These are phyloP conservation scores for Fusarium citri DNA, from an alignment of 2,329 filamentous ascomycete genomes.

Conservation along the genomic window DNA sequence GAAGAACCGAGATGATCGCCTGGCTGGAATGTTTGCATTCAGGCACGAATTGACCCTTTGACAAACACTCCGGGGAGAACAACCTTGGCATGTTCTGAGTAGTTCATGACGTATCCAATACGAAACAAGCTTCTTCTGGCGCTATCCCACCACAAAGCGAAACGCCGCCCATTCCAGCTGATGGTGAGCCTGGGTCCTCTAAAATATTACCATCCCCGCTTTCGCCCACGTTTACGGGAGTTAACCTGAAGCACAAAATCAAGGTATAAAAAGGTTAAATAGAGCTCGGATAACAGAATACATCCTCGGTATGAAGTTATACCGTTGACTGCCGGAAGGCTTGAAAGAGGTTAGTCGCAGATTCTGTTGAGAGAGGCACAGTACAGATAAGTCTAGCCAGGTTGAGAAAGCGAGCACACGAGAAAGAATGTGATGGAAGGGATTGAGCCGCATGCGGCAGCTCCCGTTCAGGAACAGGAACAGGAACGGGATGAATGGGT, in stretches of 20 bases:
- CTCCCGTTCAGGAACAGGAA: background rate
- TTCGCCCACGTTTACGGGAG: background rate
- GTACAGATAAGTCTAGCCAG: background rate
- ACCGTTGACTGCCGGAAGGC: background rate
- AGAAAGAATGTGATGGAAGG: background rate
- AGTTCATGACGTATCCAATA: background rate
- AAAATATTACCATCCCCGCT: background rate
- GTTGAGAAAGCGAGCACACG: background rate
- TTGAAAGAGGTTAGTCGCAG: background rate
- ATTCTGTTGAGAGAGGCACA: background rate
- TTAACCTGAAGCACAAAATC: background rate
- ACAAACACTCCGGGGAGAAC: background rate
- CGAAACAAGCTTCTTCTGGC: background rate
- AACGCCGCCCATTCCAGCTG: background rate
- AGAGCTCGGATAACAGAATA: background rate
- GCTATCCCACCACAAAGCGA: background rate
- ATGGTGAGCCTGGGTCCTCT: background rate
- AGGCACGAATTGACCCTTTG: background rate
- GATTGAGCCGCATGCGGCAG: slow-evolving; percentile 1
- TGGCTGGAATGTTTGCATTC: background rate
- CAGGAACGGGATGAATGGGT: background rate
- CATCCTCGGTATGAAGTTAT: background rate
- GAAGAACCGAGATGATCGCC: background rate
- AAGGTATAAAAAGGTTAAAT: background rate
- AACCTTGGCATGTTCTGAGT: background rate